These are phyloP conservation scores for Mycena kentingensis DNA, from an alignment of 768 basidiomycete genomes.

Conservation along the genomic window DNA sequence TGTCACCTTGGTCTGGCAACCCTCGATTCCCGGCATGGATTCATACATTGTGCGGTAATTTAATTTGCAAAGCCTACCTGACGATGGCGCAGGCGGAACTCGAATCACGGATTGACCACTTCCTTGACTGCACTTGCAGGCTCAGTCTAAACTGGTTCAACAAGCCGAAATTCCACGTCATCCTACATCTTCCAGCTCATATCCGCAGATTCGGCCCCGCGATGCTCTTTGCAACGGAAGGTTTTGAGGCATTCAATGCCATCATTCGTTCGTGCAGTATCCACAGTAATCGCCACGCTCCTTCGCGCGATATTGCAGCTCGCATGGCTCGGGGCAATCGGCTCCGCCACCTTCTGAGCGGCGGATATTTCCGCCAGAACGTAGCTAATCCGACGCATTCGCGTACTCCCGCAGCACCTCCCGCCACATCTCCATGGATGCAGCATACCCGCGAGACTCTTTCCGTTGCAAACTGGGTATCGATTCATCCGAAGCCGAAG, in stretches of 20 bases:
- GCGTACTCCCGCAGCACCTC: too few species aligned
- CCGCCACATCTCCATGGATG: too few species aligned
- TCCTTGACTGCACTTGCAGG: constrained; percentile 33
- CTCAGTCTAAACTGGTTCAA: constrained; percentile 40
- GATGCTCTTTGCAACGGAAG: too few species aligned
- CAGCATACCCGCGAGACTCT: too few species aligned
- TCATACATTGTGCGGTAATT: neutral
- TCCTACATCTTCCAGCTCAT: constrained; percentile 39
- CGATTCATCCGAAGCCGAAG: too few species aligned
- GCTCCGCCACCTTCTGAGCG: neutral
- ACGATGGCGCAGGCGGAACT: constrained; percentile 24
- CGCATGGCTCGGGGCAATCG: constrained; percentile 32
- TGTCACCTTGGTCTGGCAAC: constrained; percentile 42
- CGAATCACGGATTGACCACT: constrained; percentile 37
- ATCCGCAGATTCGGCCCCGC: too few species aligned
- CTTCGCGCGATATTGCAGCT: constrained; percentile 46
- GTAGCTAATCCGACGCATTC: too few species aligned
- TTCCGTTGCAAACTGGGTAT: too few species aligned
- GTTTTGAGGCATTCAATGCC: too few species aligned
- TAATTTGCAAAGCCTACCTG: constrained; percentile 22
- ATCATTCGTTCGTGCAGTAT: too few species aligned
- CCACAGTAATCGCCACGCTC: too few species aligned
- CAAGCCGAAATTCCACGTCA: constrained; percentile 47
- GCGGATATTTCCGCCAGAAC: too few species aligned
- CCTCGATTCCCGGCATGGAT: constrained; percentile 35